A percentile compares a stretch with the other conserved stretches of the same genome.
Conservation (phyloP, 108 stramenopile species). For the Discostella stelligeroides region DNA sequence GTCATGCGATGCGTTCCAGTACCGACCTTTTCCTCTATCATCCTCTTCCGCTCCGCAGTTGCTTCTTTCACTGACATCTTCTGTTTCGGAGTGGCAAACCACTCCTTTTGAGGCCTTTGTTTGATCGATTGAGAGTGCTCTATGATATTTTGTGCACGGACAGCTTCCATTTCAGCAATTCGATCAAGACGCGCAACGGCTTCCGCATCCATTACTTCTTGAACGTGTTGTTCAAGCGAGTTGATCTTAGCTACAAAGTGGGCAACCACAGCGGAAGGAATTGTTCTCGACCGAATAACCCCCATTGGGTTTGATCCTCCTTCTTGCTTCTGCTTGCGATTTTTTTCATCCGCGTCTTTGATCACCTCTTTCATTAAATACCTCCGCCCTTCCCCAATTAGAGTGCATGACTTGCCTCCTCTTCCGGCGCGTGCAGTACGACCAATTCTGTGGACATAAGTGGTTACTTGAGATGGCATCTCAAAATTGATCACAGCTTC, state of each 20-base stretch:
- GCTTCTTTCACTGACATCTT: conserved; percentile 65
- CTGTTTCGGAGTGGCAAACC: conserved; percentile 79
- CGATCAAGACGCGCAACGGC: conserved; percentile 87
- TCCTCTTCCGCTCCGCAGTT: conserved; percentile 61
- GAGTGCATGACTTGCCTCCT: conserved; percentile 89
- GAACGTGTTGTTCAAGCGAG: conserved; percentile 72
- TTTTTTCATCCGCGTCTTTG: conserved; percentile 82
- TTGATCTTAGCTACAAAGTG: conserved; percentile 88
- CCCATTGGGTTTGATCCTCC: conserved; percentile 38
- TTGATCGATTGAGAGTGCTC: conserved; percentile 79
- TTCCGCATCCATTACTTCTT: conserved; percentile 85
- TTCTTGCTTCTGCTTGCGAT: conserved; percentile 28
- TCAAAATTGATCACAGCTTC: conserved; percentile 97
- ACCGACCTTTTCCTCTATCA: conserved; percentile 76
- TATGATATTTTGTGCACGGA: conserved; percentile 81
- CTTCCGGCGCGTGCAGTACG: conserved; percentile 97
- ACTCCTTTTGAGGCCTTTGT: conserved; percentile 73
- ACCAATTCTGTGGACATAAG: conserved; percentile 97
- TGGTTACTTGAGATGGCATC: conserved; percentile 92
- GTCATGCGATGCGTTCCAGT: conserved; percentile 89
- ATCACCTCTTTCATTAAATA: conserved; percentile 91
- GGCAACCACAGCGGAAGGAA: conserved; percentile 74
- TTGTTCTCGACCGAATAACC: conserved; percentile 80
- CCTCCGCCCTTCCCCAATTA: conserved; percentile 91
- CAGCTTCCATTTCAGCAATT: conserved; percentile 86